Evolutionary conservation across 495 filamentous ascomycete species (phyloP), one percentile per base, ranked within the genome.

Genomic region (Jackrogersella minutella): DNA sequence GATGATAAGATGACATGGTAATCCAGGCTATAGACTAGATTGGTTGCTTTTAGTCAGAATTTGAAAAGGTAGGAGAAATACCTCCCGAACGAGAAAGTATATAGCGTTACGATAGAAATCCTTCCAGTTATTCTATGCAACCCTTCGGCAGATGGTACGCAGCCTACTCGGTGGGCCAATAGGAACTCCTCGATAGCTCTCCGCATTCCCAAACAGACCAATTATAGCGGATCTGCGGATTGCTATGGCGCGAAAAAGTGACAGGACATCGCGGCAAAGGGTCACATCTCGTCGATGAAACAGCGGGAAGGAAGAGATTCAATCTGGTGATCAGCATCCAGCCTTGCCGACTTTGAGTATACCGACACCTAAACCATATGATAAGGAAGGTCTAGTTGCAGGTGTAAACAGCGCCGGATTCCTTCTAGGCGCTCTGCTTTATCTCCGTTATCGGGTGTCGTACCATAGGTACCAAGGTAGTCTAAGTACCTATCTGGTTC

Each of bases 401-500:
- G 61, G 30, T 62, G 56, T 52, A n/a, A 56, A 64, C 11, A 21
- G 36, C 56, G 28, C 28, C 36, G 57, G 56, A 26, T 30, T 49
- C 51, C 13, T n/a, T 56, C 51, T 70, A 49, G 62, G 33, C 57
- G 22, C 62, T 52, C 33, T 36, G 37, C 62, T 66, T 70, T 70
- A 70, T 70, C 67, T 70, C 67, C 67, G 67, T 70, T 70, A 70
- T 70, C 67, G 67, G 67, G 62, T 58, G 62, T 66, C 52, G 57
- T 59, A 53, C 52, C 31, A 44, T 61, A 21, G n/a, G n/a, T 31
- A 21, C 44, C 37, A 28, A 58, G 41, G 51, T 50, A 54, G 58
- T 22, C 57, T 52, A 55, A 57, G n/a, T n/a, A n/a, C n/a, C n/a
- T n/a, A n/a, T n/a, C n/a, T n/a, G n/a, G n/a, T n/a, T n/a, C n/a